Conservation (phyloP, 306 rosid species). For the Corylus americana region DNA sequence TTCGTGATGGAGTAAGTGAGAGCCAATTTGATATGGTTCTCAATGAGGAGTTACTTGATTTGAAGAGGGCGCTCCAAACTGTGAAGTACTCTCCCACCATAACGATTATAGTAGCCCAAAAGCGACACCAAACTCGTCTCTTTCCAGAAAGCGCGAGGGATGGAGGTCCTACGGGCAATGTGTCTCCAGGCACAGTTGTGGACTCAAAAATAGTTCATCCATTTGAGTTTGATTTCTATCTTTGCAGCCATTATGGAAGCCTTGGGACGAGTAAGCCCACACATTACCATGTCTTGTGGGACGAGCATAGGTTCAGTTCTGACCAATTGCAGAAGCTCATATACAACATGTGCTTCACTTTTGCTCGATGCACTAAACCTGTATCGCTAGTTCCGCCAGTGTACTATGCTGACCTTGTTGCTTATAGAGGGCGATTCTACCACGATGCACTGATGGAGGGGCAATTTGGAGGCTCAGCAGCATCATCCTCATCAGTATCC, state of each 20-base stretch:
- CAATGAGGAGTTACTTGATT: constrained; percentile 63
- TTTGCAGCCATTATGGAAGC: constrained; percentile 72
- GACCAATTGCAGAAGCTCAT: constrained; percentile 70
- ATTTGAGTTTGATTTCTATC: constrained; percentile 76
- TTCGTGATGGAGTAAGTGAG: constrained; percentile 82
- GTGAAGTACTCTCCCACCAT: constrained; percentile 50
- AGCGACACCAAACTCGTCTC: constrained; percentile 72
- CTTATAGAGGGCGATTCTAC: constrained; percentile 77
- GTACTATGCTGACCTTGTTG: constrained; percentile 83
- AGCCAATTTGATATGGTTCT: constrained; percentile 87
- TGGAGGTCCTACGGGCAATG: constrained; percentile 47
- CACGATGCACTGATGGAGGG: constrained; percentile 45
- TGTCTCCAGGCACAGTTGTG: constrained; percentile 72
- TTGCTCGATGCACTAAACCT: constrained; percentile 85
- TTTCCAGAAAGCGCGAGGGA: constrained; percentile 46
- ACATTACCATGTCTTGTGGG: constrained; percentile 76
- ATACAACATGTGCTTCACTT: constrained; percentile 70
- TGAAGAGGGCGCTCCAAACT: constrained; percentile 41
- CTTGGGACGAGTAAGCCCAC: constrained; percentile 86
- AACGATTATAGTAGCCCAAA: constrained; percentile 75
- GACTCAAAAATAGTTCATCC: constrained; percentile 66
- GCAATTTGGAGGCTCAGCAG: constrained; percentile 33
- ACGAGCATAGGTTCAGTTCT: constrained; percentile 71
- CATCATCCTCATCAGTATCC: constrained; percentile 34
- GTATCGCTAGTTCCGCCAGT: constrained; percentile 80